These are phyloP conservation scores for Akanthomyces uredinophilus DNA, from an alignment of 2,329 filamentous ascomycete species.

Conservation along the genomic window DNA sequence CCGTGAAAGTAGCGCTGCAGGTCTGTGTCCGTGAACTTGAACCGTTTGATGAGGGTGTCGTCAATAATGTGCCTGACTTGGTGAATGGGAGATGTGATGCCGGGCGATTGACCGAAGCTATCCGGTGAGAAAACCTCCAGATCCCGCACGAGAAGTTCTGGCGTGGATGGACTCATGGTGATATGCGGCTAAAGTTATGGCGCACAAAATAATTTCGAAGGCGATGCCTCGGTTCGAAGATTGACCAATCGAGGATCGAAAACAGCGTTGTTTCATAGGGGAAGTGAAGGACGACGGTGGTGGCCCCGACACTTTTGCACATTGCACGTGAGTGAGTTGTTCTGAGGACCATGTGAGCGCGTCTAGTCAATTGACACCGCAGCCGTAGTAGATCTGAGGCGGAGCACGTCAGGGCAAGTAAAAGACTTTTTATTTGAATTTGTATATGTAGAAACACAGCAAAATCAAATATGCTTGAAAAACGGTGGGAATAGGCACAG, in stretches of 20 bases:
- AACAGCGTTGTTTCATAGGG: neutral
- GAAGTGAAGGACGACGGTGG: neutral
- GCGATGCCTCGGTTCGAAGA: neutral
- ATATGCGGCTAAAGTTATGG: neutral
- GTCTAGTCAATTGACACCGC: neutral
- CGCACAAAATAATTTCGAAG: neutral
- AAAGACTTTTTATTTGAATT: neutral
- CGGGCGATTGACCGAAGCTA: neutral
- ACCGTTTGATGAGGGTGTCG: conserved; percentile 21
- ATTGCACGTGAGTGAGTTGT: neutral
- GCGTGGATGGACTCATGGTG: neutral
- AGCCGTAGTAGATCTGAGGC: too few species aligned
- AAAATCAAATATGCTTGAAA: neutral
- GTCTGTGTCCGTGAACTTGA: conserved; percentile 26
- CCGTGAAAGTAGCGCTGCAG: conserved; percentile 26
- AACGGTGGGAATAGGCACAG: neutral
- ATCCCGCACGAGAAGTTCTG: neutral
- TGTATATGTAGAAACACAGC: neutral
- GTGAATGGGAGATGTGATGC: conserved; percentile 16
- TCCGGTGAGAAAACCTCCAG: neutral
- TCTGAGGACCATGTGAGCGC: neutral
- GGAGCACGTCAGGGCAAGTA: neutral
- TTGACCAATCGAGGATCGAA: neutral
- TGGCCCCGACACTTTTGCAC: neutral
- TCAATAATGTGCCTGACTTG: neutral